Evolutionary conservation across 805 yeast species (phyloP).

Genomic region (Teunomyces tritomae): DNA sequence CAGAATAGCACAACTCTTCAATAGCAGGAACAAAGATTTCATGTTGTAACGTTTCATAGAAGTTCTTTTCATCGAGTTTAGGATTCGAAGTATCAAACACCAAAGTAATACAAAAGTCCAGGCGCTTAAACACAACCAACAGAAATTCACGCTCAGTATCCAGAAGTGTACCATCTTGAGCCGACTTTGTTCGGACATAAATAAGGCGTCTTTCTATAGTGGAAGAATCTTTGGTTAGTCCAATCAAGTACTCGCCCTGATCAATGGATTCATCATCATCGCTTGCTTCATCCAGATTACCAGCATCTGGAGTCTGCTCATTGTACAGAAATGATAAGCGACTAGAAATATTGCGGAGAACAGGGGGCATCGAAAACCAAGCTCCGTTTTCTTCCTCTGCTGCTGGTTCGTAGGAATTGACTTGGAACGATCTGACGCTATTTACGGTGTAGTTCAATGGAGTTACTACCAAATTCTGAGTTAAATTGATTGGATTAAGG

Average conservation of each 20-base stretch:
- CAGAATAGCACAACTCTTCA: conserved; percentile 19
- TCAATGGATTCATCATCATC: conserved; percentile 9
- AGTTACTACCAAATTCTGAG: conserved; percentile 36
- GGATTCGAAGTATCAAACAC: conserved; percentile 28
- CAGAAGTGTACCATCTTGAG: neutral
- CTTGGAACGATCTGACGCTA: conserved; percentile 26
- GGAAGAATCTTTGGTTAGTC: conserved; percentile 13
- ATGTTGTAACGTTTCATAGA: conserved; percentile 20
- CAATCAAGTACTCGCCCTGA: conserved; percentile 21
- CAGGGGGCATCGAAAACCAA: conserved; percentile 11
- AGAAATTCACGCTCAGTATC: conserved; percentile 23
- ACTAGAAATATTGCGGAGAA: conserved; percentile 1
- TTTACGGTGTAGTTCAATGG: conserved; percentile 37
- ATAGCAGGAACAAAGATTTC: conserved; percentile 18
- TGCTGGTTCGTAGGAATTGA: neutral
- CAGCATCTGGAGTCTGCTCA: neutral
- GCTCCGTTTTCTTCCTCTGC: neutral
- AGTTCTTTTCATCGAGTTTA: conserved; percentile 19
- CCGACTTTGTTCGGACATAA: conserved; percentile 16
- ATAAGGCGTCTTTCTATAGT: conserved; percentile 24
- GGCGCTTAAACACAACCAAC: conserved; percentile 28
- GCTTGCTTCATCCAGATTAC: conserved; percentile 1
- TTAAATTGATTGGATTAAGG: conserved; percentile 32
- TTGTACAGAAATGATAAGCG: neutral
- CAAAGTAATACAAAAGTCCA: conserved; percentile 21